Evolutionary conservation across 306 rosid species (phyloP).

Genomic region (Cotoneaster glaucophyllus): DNA sequence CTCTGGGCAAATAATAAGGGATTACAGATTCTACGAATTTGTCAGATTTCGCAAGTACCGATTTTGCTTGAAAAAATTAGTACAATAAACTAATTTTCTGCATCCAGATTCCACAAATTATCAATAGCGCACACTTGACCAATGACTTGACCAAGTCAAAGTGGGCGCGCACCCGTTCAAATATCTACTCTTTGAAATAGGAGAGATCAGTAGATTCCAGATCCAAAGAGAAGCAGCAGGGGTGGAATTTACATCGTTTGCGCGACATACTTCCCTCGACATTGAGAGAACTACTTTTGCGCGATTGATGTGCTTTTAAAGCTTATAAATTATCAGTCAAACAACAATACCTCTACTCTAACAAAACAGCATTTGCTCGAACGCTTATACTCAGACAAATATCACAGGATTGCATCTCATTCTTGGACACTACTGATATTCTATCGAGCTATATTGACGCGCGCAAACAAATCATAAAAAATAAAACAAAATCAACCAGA

Average conservation of each 20-base stretch:
- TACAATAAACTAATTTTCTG: not conserved
- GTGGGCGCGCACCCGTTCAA: not conserved
- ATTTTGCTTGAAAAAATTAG: not conserved
- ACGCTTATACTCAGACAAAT: not conserved
- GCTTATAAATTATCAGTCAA: not conserved
- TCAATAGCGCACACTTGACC: not conserved
- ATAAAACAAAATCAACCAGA: not conserved
- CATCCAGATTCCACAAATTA: not conserved
- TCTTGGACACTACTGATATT: not conserved
- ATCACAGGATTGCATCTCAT: not conserved
- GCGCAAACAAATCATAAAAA: not conserved
- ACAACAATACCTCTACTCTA: not conserved
- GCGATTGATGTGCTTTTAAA: not conserved
- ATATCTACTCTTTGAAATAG: not conserved
- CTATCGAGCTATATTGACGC: not conserved
- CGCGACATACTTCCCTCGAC: not conserved
- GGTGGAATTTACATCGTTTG: not conserved
- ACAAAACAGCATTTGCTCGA: not conserved
- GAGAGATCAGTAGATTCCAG: not conserved
- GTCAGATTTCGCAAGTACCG: not conserved
- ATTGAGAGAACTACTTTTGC: not conserved
- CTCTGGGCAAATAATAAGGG: not conserved
- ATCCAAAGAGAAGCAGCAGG: not conserved
- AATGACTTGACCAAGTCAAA: not conserved
- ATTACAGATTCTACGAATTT: not conserved